Base-by-base conservation (phyloP, 805 yeast species). In the Metschnikowia rubicola region DNA sequence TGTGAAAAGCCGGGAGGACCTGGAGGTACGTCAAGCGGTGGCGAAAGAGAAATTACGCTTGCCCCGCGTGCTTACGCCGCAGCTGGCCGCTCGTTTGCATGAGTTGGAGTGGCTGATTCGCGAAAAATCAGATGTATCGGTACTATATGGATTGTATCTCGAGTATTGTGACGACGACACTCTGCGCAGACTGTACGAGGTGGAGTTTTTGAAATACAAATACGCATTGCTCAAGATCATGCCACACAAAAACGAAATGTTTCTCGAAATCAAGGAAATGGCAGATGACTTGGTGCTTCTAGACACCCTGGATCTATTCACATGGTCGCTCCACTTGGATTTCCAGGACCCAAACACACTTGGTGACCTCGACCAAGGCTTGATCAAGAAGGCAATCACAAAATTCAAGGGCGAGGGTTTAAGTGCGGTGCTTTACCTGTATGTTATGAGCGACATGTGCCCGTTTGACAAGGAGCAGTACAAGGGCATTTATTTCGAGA, bases 291-390 rank as follows among this genome's bases (percentile, higher is more conserved):
- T 91, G 83, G 80, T 90, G 3, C 67, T 84, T 12, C 79, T 92
- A 12, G 77, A 80, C 35, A 79, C 84, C 19, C 74, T 76, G 1
- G 81, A 81, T 6, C 70, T 78, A 33, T 67, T 77, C 30, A 88
- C 90, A 1, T 91, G 96, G 96, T 72, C 75, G 34, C 59, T 83
- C 10, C 80, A 80, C 57, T 78, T 89, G 47, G 94, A 90, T 53
- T 86, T 92, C 85, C 55, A 69, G 26, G 96, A 90, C 62, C 75
- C 74, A 8, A 61, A 60, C 6, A 65, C 72, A 4, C 61, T 89
- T 5, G 64, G 69, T 9, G 74, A 75, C 2, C 60, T 86, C 40
- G 83, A 83, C 42, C 58, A 70, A 13, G 59, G 53, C 5, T 60
- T 73, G 4, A 53, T 88, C 2, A 55, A 73, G n/a, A 73, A 67